Percentiles rank a stretch among this genome's conserved stretches.
phyloP scores from a whole-genome alignment of 1,284 basidiomycete species.

The Ceratobasidium sp. region DNA sequence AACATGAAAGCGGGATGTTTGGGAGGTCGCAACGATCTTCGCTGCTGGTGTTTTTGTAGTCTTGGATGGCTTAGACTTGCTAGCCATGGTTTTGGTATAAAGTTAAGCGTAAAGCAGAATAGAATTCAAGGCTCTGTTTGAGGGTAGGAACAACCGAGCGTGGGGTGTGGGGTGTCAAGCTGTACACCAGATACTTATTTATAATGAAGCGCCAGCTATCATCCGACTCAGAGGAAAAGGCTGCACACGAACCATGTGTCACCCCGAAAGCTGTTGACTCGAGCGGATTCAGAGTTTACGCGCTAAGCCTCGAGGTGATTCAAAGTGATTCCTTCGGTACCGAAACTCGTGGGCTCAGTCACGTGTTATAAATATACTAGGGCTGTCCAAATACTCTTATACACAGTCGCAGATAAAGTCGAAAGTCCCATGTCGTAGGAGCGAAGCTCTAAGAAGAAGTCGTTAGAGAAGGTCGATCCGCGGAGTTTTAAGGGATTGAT shows the following conservation, averaged over 20 bases:
- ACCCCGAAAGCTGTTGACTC: constrained; percentile 8
- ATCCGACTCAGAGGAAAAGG: constrained; percentile 19
- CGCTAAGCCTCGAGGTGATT: neutral
- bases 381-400: too few relatives aligned
- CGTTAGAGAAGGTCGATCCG: too few relatives aligned
- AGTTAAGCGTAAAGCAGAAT: neutral
- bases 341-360: too few relatives aligned
- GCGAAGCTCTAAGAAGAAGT: too few relatives aligned
- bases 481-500: too few relatives aligned
- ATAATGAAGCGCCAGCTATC: neutral
- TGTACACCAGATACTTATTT: neutral
- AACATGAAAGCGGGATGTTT: constrained; percentile 48
- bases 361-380: too few relatives aligned
- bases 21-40: constrained; percentile 47
- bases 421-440: too few relatives aligned
- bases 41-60: constrained; percentile 7
- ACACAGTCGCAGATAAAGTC: too few relatives aligned
- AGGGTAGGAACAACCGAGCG: neutral
- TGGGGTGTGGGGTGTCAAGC: neutral
- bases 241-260: neutral
- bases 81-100: constrained; percentile 15
- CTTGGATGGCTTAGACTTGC: constrained; percentile 38
- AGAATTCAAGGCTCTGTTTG: neutral
- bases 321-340: constrained; percentile 20
- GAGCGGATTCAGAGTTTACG: neutral